A percentile compares a stretch with the other conserved stretches of the same genome.
These are phyloP conservation scores for Fusarium bactridioides DNA, from an alignment of 2,329 filamentous ascomycete genomes.

Conservation along the genomic window DNA sequence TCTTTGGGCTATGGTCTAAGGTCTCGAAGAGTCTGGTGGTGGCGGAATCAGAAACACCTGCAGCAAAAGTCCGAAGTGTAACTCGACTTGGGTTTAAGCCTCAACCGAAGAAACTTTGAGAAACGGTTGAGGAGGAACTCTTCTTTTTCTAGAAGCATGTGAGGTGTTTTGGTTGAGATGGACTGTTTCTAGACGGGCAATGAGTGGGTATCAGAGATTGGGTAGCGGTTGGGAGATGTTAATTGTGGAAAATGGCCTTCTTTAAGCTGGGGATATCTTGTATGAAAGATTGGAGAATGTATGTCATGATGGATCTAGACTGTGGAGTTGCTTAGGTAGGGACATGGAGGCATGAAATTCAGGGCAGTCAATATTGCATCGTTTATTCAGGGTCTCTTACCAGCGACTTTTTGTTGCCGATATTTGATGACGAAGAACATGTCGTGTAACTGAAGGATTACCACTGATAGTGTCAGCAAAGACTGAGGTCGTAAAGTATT, in stretches of 20 bases:
- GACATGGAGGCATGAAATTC: neutral
- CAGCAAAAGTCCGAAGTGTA: neutral
- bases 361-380: neutral
- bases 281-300: slow-evolving; percentile 22
- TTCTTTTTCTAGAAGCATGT: slow-evolving; percentile 8
- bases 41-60: slow-evolving; percentile 7
- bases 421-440: neutral
- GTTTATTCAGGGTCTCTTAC: neutral
- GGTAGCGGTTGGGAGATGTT: neutral
- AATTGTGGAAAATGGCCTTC: slow-evolving; percentile 17
- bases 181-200: neutral
- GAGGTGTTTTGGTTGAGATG: slow-evolving; percentile 1
- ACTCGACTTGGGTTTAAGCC: slow-evolving; percentile 5
- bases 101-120: neutral
- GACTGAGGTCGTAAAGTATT: neutral
- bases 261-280: slow-evolving; percentile 6
- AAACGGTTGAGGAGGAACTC: neutral
- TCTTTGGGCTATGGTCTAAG: slow-evolving; percentile 7
- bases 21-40: slow-evolving; percentile 33
- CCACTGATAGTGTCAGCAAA: neutral
- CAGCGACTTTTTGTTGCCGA: neutral
- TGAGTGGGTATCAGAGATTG: neutral
- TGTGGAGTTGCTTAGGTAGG: neutral
- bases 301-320: slow-evolving; percentile 12
- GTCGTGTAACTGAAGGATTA: neutral